Base-by-base conservation (phyloP, 1,284 basidiomycete species). In the Meira nashicola region DNA sequence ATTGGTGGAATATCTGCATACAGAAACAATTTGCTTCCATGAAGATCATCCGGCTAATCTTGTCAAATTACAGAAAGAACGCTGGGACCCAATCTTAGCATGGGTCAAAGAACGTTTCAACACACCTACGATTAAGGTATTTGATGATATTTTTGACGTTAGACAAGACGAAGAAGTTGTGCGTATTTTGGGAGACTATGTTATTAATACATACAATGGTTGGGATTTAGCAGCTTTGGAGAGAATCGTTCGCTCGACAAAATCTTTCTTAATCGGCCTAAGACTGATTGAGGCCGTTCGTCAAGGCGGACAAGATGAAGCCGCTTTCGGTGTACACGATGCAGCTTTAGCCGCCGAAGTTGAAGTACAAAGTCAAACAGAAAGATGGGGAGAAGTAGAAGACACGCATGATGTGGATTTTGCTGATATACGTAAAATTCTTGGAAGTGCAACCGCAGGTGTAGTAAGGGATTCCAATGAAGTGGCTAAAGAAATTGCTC, bases 321-420 rank as follows among this genome's bases (percentile, higher is more conserved):
- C 39, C 14, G 7, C 12, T 23, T 78, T 95, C 44, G 86, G 84
- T 2, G 89, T 87, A 0, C 89, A 98, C 67, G 83, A 92, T 74
- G 94, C 95, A 1, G 85, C 91, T 1, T 80, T 86, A 55, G 91
- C 89, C 0, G 85, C 91, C 4, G 88, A 90, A 61, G 94, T 95
- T 8, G 95, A 99, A 79, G 93, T 98, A 0, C 84, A 87, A 60
- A 92, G 89, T 74, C 95, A 98, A 80, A 96, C 96, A 64, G 86
- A 94, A 79, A 83, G 86, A 54, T 99, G 95, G 95, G 95, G 95
- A 23, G 92, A 95, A 80, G 95, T 99, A 0, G 95, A 98, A 82
- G 95, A 98, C 79, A 90, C 58, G 23, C 67, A 59, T 40, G 58
- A 60, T 54, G 94, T 98, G 47, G 94, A 98, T 80, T 89, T 90